A percentile compares a stretch with the other conserved stretches of the same genome.
phyloP scores from a whole-genome alignment of 176 grass and related monocot species.

The Triticum turgidum region DNA sequence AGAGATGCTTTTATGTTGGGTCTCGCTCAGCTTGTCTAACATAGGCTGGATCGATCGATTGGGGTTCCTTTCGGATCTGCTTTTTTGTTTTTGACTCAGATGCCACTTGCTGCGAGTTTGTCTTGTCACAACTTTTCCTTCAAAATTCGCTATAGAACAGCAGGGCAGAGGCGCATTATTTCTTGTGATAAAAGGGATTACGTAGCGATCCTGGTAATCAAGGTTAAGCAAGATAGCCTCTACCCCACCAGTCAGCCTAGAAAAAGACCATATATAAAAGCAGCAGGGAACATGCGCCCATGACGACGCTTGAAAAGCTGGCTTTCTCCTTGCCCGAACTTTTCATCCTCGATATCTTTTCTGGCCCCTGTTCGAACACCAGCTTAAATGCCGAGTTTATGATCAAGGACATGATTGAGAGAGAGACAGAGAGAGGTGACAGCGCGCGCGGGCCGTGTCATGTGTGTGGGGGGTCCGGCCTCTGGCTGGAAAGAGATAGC shows the following conservation, averaged over 20 bases:
- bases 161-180: no score
- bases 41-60: background rate
- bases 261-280: background rate
- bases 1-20: background rate
- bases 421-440: background rate
- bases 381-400: slow-evolving; percentile 31
- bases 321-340: background rate
- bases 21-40: background rate
- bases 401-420: slow-evolving; percentile 30
- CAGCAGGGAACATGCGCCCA: slow-evolving; percentile 33
- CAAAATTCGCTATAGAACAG: no score
- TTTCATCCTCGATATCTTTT: slow-evolving; percentile 10
- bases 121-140: background rate
- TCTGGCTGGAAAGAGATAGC: slow-evolving; percentile 11
- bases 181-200: background rate
- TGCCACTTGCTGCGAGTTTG: background rate
- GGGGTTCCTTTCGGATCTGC: background rate
- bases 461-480: background rate
- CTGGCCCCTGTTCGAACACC: background rate
- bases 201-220: background rate
- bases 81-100: background rate
- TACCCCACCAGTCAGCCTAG: background rate
- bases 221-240: background rate
- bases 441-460: background rate
- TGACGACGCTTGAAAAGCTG: slow-evolving; percentile 16